Conservation (phyloP, 768 basidiomycete species). For the Filobasidium wieringae region DNA sequence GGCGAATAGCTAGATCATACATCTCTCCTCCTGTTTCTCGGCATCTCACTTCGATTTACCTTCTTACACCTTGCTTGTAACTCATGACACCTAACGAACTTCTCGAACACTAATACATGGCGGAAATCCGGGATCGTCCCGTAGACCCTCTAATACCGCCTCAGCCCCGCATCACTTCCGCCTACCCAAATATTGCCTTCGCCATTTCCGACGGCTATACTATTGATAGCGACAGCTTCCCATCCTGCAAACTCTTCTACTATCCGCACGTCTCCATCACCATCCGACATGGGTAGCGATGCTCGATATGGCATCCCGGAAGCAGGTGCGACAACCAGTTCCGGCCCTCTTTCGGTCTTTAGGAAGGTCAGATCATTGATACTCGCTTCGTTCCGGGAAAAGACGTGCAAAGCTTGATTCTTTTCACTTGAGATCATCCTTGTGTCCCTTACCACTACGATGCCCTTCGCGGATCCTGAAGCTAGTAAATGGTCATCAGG, state of each 20-base stretch:
- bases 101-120: not conserved
- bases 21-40: not conserved
- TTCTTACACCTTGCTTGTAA: not conserved
- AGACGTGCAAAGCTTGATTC: slow-evolving; percentile 7
- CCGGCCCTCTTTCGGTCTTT: not conserved
- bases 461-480: slow-evolving; percentile 50
- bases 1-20: slow-evolving; percentile 46
- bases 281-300: slow-evolving; percentile 1
- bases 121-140: not conserved
- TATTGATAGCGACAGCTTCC: slow-evolving; percentile 31
- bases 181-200: slow-evolving; percentile 30
- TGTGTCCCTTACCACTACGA: slow-evolving; percentile 52
- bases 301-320: slow-evolving; percentile 30
- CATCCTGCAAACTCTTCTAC: slow-evolving; percentile 35
- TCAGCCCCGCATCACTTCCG: slow-evolving; percentile 33
- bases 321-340: slow-evolving; percentile 28
- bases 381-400: slow-evolving; percentile 26
- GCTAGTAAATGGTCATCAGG: slow-evolving; percentile 44
- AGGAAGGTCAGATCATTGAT: slow-evolving; percentile 22
- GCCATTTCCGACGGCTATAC: slow-evolving; percentile 13
- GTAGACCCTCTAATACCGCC: slow-evolving; percentile 19
- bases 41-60: not conserved
- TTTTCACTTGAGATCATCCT: slow-evolving; percentile 29
- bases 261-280: slow-evolving; percentile 10
- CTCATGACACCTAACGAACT: slow-evolving; percentile 1